Evolutionary conservation across 2,329 filamentous ascomycete genomes (phyloP), one percentile per base, ranked within the genome.

Genomic region (Hortaea werneckii): DNA sequence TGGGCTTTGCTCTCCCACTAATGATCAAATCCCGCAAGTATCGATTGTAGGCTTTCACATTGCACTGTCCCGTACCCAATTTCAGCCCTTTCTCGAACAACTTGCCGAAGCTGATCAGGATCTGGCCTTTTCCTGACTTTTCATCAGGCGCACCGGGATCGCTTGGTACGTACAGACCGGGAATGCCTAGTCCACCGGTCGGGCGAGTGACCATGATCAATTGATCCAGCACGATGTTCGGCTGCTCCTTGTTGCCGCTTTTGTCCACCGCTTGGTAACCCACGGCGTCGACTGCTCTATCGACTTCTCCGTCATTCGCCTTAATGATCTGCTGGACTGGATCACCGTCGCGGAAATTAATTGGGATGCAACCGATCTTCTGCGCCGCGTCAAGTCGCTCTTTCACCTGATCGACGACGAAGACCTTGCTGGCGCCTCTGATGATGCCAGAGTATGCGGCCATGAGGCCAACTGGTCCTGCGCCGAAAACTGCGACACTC

Each of bases 11-110:
- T 48, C 73, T 75, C 2, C 80, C 79, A 0, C 76, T 65, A 38
- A 83, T 77, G 54, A 83, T 83, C 55, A 84, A 66, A 50, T 83
- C 79, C 9, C 80, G 71, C 35, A 83, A 63, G 55, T 83, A 80
- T 26, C 79, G 69, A 58, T 83, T 83, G 62, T 83, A 83, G 1
- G 74, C 67, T 63, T 83, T 83, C 53, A 83, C 79, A 50, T 83
- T 83, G 64, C 79, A 83, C 57, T 83, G 78, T 0, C 79, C 78
- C 20, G 77, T 80, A 7, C 76, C 74, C 2, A 83, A 65, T 1
- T 72, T 70, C 5, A 83, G 66, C 1, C 79, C 78, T 71, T 83
- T 83, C 54, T 83, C 79, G 54, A 83, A 83, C 0, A 83, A 66
- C 60, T 83, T 83, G 46, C 80, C 79, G 54, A 83, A 83, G 44